Conservation (phyloP, 768 basidiomycete genomes). For the Cyathus striatus region DNA sequence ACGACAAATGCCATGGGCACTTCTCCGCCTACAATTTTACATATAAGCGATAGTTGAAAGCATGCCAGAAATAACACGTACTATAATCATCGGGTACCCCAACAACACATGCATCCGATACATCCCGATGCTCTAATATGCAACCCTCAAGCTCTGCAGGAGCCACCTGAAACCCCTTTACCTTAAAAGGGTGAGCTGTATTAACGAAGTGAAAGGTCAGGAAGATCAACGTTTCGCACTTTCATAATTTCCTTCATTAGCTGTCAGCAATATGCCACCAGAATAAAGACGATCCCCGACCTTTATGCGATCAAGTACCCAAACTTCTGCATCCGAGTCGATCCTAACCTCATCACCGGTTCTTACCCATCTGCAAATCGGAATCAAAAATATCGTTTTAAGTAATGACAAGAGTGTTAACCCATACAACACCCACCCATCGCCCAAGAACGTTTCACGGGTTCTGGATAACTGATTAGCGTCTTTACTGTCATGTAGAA, state of each 20-base stretch:
- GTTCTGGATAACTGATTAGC: conserved; percentile 37
- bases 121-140: conserved; percentile 53
- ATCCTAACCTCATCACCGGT: conserved; percentile 66
- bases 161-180: conserved; percentile 69
- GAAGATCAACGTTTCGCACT: conserved; percentile 10
- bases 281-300: conserved; percentile 17
- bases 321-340: conserved; percentile 47
- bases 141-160: conserved; percentile 71
- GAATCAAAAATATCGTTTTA: no score
- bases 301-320: conserved; percentile 62
- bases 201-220: not conserved
- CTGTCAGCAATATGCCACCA: not conserved
- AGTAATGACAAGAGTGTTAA: conserved; percentile 1
- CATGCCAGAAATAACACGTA: conserved; percentile 12
- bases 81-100: conserved; percentile 64
- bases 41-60: conserved; percentile 3
- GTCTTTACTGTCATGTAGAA: not conserved
- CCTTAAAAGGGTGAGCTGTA: conserved; percentile 32
- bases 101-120: conserved; percentile 60
- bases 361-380: conserved; percentile 49
- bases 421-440: conserved; percentile 46
- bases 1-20: conserved; percentile 67
- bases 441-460: conserved; percentile 53
- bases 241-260: conserved; percentile 40
- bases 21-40: conserved; percentile 44